A percentile compares a stretch with the other conserved stretches of the same genome.
Conservation (phyloP, 2,329 filamentous ascomycete species). For the Trichoderma harzianum region DNA sequence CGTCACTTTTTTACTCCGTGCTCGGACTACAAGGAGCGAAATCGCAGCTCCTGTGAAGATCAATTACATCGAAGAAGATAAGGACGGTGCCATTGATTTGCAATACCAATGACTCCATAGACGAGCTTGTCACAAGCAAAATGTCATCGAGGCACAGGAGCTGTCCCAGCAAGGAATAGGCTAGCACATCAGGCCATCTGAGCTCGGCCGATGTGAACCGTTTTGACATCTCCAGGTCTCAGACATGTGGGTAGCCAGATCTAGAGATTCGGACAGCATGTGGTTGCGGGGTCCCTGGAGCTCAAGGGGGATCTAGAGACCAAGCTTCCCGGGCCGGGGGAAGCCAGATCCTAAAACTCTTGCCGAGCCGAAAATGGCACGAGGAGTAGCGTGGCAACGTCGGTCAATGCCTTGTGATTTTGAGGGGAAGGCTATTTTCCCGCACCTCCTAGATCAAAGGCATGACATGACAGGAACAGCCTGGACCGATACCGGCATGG, state of each 20-base stretch:
- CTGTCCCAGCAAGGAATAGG: not conserved
- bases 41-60: not conserved
- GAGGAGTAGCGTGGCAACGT: not conserved
- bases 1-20: no score
- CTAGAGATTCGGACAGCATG: not conserved
- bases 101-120: not conserved
- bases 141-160: not conserved
- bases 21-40: not conserved
- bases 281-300: not conserved
- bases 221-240: not conserved
- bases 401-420: not conserved
- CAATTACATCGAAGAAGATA: not conserved
- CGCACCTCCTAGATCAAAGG: not conserved
- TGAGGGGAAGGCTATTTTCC: not conserved
- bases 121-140: not conserved
- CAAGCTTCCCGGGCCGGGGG: conserved; percentile 1
- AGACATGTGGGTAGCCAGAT: not conserved
- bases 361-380: not conserved
- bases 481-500: conserved; percentile 5
- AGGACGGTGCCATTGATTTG: not conserved
- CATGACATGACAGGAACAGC: not conserved
- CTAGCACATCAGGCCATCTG: not conserved
- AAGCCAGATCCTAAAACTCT: not conserved
- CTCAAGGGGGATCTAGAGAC: not conserved
- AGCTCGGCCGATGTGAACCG: not conserved